Evolutionary conservation across 495 filamentous ascomycete genomes (phyloP).

Genomic region (Apodospora peruviana): DNA sequence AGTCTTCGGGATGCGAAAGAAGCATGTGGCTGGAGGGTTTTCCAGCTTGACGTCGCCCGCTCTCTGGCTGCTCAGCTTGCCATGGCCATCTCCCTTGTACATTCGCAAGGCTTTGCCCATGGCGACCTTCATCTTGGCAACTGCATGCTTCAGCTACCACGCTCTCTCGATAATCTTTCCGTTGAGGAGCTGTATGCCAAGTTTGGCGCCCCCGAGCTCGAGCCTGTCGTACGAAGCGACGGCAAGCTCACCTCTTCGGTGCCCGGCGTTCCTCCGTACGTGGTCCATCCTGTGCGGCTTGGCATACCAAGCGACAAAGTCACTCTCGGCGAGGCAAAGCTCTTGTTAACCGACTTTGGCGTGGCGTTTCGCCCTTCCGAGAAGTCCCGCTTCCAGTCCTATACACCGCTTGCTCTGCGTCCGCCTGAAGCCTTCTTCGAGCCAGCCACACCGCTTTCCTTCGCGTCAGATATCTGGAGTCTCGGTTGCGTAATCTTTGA

Average conservation of each 20-base stretch:
- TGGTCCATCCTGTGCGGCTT: slow-evolving; percentile 16
- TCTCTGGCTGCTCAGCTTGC: slow-evolving; percentile 36
- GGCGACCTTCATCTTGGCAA: slow-evolving; percentile 37
- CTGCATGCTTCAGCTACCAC: slow-evolving; percentile 32
- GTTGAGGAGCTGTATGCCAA: slow-evolving; percentile 25
- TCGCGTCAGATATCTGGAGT: slow-evolving; percentile 33
- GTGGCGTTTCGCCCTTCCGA: slow-evolving; percentile 26
- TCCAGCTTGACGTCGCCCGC: slow-evolving; percentile 37
- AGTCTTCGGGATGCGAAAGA: slow-evolving; percentile 29
- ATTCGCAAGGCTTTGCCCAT: slow-evolving; percentile 32
- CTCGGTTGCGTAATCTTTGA: slow-evolving; percentile 30
- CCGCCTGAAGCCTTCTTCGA: slow-evolving; percentile 30
- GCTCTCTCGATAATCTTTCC: slow-evolving; percentile 22
- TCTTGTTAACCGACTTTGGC: slow-evolving; percentile 37
- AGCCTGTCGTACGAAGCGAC: slow-evolving; percentile 18
- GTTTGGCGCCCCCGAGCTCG: slow-evolving; percentile 22
- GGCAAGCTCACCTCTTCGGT: slow-evolving; percentile 9
- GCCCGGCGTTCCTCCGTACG: slow-evolving; percentile 15
- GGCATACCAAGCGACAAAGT: slow-evolving; percentile 16
- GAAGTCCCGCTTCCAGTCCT: slow-evolving; percentile 23
- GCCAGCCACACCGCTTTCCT: slow-evolving; percentile 24
- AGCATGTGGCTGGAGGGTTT: slow-evolving; percentile 26
- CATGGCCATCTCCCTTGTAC: slow-evolving; percentile 25
- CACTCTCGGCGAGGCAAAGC: slow-evolving; percentile 16
- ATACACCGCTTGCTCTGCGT: slow-evolving; percentile 23